Evolutionary conservation across 768 basidiomycete species (phyloP), one percentile per base, ranked within the genome.

Genomic region (Mycena indigotica): DNA sequence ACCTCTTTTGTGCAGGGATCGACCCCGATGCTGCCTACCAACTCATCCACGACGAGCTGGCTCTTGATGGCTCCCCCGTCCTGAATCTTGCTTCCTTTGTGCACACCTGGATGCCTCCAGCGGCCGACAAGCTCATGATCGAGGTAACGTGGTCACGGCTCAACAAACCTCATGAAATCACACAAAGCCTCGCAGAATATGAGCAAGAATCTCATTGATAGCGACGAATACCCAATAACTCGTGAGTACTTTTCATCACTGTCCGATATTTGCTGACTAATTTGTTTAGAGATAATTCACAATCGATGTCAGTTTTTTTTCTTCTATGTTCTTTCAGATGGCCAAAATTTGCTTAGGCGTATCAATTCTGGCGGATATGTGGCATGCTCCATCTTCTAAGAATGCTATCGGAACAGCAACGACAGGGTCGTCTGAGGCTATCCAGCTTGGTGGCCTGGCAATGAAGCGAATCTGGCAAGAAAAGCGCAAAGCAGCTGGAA

Each of bases 361-460:
- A 49, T 81, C 80, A 10, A 80, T 83, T 49, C 64, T 83, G 15
- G 86, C 87, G 19, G 76, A 84, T 61, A 64, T 89, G 52, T 89
- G 88, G 88, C 82, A 89, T 61, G 87, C 85, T 1, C 86, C 86
- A 3, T 82, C 81, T 23, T 67, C 76, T 4, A 75, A 87, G 77
- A 69, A 82, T 52, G 86, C 86, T 3, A 79, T 89, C 56, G 88
- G 88, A 4, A 87, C 86, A 0, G 86, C 87, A 0, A 89, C 88
- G 5, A 87, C 86, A 1, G 88, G 88, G 3, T 85, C 83, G 0
- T 85, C 82, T 3, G 88, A 91, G 72, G 88, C 87, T 2, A 83
- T 86, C 53, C 84, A 86, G 69, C 83, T 91, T 3, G 87, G 86
- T n/a, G 88, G 87, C 15, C 76, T 91, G 10, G 87, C 88, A 3